Base-by-base conservation (phyloP, 2,329 filamentous ascomycete genomes). In the Stemphylium beticola region DNA sequence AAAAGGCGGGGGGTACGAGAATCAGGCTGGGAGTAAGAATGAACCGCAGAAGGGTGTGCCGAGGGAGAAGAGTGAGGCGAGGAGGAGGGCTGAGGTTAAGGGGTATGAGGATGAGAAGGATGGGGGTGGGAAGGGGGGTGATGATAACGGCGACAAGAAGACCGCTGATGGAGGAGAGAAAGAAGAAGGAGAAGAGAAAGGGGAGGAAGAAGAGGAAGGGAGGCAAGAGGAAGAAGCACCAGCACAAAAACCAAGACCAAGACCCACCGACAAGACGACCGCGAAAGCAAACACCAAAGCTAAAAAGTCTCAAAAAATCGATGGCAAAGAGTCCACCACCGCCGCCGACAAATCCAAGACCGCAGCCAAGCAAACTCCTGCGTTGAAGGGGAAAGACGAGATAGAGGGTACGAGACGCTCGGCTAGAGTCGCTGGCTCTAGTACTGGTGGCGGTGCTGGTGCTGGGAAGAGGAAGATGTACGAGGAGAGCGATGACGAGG, bases 41-140 rank as follows among this genome's bases (percentile, higher is more conserved):
- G 75, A 79, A 59, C 77, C 77, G 0, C 70, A 74, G 58, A 79
- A 78, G 57, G 78, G 77, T 3, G 60, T 68, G 4, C 77, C 77
- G 1, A 50, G 53, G 12, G 56, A 74, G 52, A 58, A 58, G 44
- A 67, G 71, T 40, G 47, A 58, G 12, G 59, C 58, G 18, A 57
- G 58, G 34, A 40, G 60, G 26, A 49, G 53, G 11, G 45, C 43
- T 5, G 31, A 60, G 18, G 52, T 53, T 55, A 51, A 57, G 55
- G 58, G 65, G 36, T 45, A 58, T 43, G n/a, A 51, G 4, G 8
- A n/a, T 6, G 29, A 38, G 20, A 44, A 49, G 17, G 15, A 26
- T 7, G 43, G 18, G 4, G 20, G 40, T 14, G 15, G 38, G 12
- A 44, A 54, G 2, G 44, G 50, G 2, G 15, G 54, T 8, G 48